Conservation (phyloP, 805 yeast species). For the Sugiyamaella floridensis region DNA sequence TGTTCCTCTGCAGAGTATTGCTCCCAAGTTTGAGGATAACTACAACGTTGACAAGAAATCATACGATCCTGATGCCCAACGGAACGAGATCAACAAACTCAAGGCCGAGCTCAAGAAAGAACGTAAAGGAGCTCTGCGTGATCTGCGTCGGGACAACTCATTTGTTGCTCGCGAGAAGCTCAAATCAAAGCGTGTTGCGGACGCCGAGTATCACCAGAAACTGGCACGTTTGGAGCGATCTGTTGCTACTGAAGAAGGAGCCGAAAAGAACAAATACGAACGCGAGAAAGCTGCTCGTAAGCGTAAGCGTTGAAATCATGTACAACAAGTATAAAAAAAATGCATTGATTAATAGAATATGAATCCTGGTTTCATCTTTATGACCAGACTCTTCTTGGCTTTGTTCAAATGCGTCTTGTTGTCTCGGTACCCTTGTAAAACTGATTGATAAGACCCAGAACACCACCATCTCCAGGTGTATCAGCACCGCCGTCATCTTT, state of each 20-base stretch:
- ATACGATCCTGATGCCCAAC: slow-evolving; percentile 72
- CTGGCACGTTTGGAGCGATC: slow-evolving; percentile 82
- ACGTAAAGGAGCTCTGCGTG: slow-evolving; percentile 79
- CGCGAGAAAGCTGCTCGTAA: slow-evolving; percentile 68
- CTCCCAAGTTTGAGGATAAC: slow-evolving; percentile 92
- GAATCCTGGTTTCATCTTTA: not conserved
- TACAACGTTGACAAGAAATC: slow-evolving; percentile 94
- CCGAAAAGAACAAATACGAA: slow-evolving; percentile 88
- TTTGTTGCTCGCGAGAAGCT: slow-evolving; percentile 84
- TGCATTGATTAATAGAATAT: not conserved
- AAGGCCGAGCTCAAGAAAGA: slow-evolving; percentile 85
- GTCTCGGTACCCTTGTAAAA: slow-evolving; percentile 58
- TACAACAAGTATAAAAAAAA: not conserved
- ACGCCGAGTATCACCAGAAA: slow-evolving; percentile 77
- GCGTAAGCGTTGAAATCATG: slow-evolving; percentile 28
- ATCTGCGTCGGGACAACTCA: slow-evolving; percentile 79
- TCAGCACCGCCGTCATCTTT: slow-evolving; percentile 41
- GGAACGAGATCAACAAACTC: slow-evolving; percentile 79
- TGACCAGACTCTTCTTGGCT: not conserved
- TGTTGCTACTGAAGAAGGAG: slow-evolving; percentile 90
- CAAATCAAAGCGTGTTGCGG: slow-evolving; percentile 64
- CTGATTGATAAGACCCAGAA: slow-evolving; percentile 73
- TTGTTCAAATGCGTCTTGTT: not conserved
- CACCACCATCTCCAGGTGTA: slow-evolving; percentile 40
- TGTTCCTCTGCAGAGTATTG: slow-evolving; percentile 71